Conservation (phyloP, 2,329 filamentous ascomycete species). For the Beauveria pseudobassiana region DNA sequence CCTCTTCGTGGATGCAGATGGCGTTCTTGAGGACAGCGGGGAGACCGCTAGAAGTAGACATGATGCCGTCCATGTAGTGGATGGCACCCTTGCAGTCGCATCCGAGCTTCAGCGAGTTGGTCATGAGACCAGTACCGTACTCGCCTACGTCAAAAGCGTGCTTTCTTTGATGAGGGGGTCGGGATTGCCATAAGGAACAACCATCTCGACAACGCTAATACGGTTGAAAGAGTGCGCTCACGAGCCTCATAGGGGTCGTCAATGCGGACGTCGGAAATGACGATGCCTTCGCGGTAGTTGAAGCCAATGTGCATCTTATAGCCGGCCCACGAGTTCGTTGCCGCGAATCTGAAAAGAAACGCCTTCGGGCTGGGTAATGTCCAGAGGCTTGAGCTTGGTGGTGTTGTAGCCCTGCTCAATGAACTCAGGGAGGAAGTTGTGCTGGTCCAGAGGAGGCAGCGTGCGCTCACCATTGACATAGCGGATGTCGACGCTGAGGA, state of each 20-base stretch:
- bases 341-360: constrained; percentile 39
- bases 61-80: constrained; percentile 46
- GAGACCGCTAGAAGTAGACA: constrained; percentile 61
- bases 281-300: constrained; percentile 63
- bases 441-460: constrained; percentile 31
- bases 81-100: constrained; percentile 68
- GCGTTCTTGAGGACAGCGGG: constrained; percentile 57
- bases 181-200: constrained; percentile 60
- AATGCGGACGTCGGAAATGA: constrained; percentile 62
- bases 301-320: constrained; percentile 67
- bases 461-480: constrained; percentile 40
- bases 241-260: constrained; percentile 38
- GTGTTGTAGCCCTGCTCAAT: constrained; percentile 28
- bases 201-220: constrained; percentile 63
- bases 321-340: constrained; percentile 52
- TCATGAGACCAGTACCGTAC: constrained; percentile 55
- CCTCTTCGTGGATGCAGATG: constrained; percentile 31
- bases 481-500: constrained; percentile 36
- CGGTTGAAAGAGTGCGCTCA: constrained; percentile 57
- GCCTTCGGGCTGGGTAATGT: constrained; percentile 32
- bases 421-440: constrained; percentile 31
- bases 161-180: constrained; percentile 58
- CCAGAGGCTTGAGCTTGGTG: constrained; percentile 29
- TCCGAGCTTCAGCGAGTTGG: constrained; percentile 58
- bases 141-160: constrained; percentile 65